Percentiles rank a stretch among this genome's conserved stretches.
Evolutionary conservation across 352 stramenopile species (phyloP).

Genomic region (Pythium periplocum): DNA sequence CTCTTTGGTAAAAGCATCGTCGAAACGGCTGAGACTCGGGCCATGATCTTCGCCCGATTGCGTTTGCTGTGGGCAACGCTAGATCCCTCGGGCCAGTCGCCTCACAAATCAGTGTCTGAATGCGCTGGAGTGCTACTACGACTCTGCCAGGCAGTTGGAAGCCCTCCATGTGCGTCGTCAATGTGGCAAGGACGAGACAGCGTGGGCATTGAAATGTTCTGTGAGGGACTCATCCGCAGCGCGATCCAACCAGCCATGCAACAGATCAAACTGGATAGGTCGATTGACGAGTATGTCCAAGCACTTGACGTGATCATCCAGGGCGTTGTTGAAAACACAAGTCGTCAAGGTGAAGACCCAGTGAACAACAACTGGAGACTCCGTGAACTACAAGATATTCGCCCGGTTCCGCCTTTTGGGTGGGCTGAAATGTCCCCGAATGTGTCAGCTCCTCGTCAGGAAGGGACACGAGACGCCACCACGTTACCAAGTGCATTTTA

Average conservation of each 20-base stretch:
- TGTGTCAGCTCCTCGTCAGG: background rate
- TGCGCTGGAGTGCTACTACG: slow-evolving; percentile 54
- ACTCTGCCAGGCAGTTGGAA: slow-evolving; percentile 43
- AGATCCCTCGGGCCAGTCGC: background rate
- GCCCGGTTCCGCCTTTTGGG: background rate
- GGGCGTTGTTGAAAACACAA: slow-evolving; percentile 5
- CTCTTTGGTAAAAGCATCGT: slow-evolving; percentile 32
- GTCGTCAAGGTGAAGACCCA: no score
- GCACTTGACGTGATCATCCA: slow-evolving; percentile 37
- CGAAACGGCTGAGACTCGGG: slow-evolving; percentile 23
- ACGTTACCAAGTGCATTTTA: no score
- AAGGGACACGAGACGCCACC: no score
- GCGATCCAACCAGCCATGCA: slow-evolving; percentile 46
- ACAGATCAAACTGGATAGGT: slow-evolving; percentile 43
- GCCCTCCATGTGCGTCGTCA: slow-evolving; percentile 10
- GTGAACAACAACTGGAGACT: background rate
- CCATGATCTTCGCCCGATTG: slow-evolving; percentile 29
- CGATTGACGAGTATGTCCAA: slow-evolving; percentile 32
- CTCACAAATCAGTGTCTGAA: slow-evolving; percentile 38
- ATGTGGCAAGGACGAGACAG: slow-evolving; percentile 12
- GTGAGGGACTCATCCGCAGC: slow-evolving; percentile 31
- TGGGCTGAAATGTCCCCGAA: background rate
- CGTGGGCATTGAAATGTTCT: slow-evolving; percentile 49
- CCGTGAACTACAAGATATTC: slow-evolving; percentile 1
- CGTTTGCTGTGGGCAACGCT: slow-evolving; percentile 30